phyloP scores from a whole-genome alignment of 306 rosid species.

The Spatholobus suberectus region DNA sequence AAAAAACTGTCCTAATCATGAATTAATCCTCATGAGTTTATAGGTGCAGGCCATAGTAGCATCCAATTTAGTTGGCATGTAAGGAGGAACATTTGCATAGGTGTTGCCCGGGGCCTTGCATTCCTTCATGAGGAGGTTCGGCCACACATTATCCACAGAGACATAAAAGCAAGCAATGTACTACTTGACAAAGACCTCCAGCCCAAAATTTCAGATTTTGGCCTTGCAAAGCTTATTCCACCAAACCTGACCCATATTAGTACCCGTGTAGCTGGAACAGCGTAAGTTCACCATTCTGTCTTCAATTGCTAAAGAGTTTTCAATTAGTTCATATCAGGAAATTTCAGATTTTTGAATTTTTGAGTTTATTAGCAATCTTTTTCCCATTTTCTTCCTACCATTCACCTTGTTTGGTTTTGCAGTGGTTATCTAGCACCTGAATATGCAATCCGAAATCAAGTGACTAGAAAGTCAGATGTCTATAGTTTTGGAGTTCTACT shows the following conservation, averaged over 20 bases:
- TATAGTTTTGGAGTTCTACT: constrained; percentile 88
- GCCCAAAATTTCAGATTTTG: constrained; percentile 86
- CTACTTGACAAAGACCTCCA: constrained; percentile 66
- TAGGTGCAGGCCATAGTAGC: constrained; percentile 60
- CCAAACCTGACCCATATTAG: constrained; percentile 75
- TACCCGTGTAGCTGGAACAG: constrained; percentile 85
- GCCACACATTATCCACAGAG: constrained; percentile 85
- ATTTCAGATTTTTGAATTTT: constrained; percentile 15
- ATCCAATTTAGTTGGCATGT: constrained; percentile 67
- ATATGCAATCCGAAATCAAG: constrained; percentile 82
- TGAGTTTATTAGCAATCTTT: background rate
- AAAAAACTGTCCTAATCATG: background rate
- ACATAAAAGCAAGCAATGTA: constrained; percentile 84
- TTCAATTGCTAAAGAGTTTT: constrained; percentile 6
- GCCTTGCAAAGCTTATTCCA: constrained; percentile 83
- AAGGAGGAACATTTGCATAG: constrained; percentile 70
- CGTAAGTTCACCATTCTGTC: constrained; percentile 51
- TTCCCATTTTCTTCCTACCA: background rate
- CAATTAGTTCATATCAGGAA: background rate
- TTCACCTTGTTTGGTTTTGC: constrained; percentile 38
- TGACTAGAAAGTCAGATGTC: constrained; percentile 82
- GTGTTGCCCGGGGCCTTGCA: constrained; percentile 76
- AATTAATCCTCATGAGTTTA: constrained; percentile 40
- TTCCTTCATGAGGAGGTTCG: constrained; percentile 73
- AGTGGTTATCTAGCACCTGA: constrained; percentile 96